These are phyloP conservation scores for Acacia acuminata DNA, from an alignment of 306 rosid species.

Conservation along the genomic window DNA sequence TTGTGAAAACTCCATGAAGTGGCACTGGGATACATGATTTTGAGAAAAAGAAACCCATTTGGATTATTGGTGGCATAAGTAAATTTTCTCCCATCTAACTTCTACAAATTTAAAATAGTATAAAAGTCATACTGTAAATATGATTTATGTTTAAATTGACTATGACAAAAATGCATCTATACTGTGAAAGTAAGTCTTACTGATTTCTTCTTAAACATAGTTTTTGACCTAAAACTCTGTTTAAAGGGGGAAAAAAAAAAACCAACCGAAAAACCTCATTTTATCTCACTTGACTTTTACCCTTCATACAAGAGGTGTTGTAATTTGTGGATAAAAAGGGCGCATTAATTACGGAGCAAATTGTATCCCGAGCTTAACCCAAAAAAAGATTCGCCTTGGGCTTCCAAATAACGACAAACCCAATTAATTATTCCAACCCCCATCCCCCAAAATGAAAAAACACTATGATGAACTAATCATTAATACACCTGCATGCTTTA, in stretches of 20 bases:
- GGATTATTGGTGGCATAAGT: too few relatives aligned
- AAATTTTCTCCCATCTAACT: too few relatives aligned
- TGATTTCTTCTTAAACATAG: too few relatives aligned
- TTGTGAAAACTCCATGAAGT: neutral
- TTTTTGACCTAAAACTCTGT: too few relatives aligned
- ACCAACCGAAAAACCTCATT: too few relatives aligned
- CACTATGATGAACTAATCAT: slow-evolving; percentile 1
- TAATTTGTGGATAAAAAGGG: slow-evolving; percentile 31
- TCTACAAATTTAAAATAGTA: too few relatives aligned
- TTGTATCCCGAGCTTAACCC: slow-evolving; percentile 53
- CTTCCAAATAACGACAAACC: slow-evolving; percentile 36
- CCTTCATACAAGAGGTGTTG: too few relatives aligned
- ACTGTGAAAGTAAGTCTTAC: neutral
- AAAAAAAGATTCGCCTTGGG: slow-evolving; percentile 46
- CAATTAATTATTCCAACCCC: slow-evolving; percentile 25
- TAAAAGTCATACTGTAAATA: too few relatives aligned
- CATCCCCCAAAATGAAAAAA: slow-evolving; percentile 39
- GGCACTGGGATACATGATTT: slow-evolving; percentile 27
- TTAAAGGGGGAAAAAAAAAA: too few relatives aligned
- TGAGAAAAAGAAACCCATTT: slow-evolving; percentile 83
- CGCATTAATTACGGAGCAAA: slow-evolving; percentile 73
- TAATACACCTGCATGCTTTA: slow-evolving; percentile 1
- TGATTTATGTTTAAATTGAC: too few relatives aligned
- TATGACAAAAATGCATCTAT: too few relatives aligned
- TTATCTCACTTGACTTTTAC: too few relatives aligned